A percentile compares a stretch with the other conserved stretches of the same genome.
Evolutionary conservation across 345 rosid species (phyloP).

Genomic region (Pistacia integerrima): DNA sequence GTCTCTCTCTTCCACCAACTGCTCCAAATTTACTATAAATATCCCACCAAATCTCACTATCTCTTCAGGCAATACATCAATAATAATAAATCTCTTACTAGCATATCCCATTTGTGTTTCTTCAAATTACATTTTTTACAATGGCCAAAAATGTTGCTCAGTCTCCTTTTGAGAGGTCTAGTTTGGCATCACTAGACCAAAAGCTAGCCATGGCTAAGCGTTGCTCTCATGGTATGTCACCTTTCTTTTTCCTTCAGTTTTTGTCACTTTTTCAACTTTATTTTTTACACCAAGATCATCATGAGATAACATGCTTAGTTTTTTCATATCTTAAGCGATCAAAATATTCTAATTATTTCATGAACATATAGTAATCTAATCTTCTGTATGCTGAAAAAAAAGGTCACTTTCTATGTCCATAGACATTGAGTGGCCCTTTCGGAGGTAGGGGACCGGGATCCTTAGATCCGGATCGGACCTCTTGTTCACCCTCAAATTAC

Average conservation of each 20-base stretch:
- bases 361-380: slow-evolving; percentile 9
- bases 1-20: not conserved
- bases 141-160: slow-evolving; percentile 55
- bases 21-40: slow-evolving; percentile 23
- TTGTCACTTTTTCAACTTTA: not conserved
- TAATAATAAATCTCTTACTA: not conserved
- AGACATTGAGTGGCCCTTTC: not conserved
- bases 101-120: not conserved
- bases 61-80: not conserved
- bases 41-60: slow-evolving; percentile 7
- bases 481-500: not conserved
- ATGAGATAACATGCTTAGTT: slow-evolving; percentile 6
- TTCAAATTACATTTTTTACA: not conserved
- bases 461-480: not conserved
- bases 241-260: not conserved
- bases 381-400: not conserved
- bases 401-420: no score
- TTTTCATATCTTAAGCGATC: not conserved
- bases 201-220: slow-evolving; percentile 64
- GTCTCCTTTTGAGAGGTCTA: slow-evolving; percentile 43
- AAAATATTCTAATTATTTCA: slow-evolving; percentile 4
- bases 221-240: slow-evolving; percentile 48
- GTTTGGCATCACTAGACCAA: slow-evolving; percentile 56
- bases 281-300: slow-evolving; percentile 3
- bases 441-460: not conserved